Evolutionary conservation across 192 early-diverging fungal genomes (phyloP).

Genomic region (Linnemannia hyalina): DNA sequence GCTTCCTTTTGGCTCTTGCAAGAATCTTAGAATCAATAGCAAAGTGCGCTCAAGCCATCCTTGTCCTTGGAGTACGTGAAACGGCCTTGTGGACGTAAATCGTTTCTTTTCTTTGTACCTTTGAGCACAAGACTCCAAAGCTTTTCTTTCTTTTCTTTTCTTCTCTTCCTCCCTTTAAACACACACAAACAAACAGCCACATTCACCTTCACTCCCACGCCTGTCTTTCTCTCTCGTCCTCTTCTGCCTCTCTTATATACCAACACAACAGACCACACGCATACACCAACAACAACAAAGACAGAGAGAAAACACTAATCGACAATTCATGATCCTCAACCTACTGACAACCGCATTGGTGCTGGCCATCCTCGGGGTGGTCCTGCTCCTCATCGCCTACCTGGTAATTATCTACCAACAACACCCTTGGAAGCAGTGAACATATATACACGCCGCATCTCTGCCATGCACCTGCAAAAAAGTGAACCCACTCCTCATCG

Average conservation of each 20-base stretch:
- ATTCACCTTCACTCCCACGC: too few relatives aligned
- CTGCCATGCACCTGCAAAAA: not conserved
- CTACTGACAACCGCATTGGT: conserved; percentile 42
- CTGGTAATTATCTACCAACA: conserved; percentile 10
- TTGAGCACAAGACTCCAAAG: not conserved
- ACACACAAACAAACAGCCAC: not conserved
- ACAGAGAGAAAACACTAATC: not conserved
- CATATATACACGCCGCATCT: not conserved
- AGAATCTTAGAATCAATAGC: too few relatives aligned
- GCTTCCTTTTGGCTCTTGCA: too few relatives aligned
- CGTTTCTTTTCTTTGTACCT: too few relatives aligned
- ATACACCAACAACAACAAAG: too few relatives aligned
- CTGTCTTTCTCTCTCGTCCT: too few relatives aligned
- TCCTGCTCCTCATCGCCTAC: conserved; percentile 41
- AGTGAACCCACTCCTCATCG: not conserved
- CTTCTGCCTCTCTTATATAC: too few relatives aligned
- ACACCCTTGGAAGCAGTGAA: too few relatives aligned
- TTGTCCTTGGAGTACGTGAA: not conserved
- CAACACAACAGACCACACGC: too few relatives aligned
- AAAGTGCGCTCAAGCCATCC: not conserved
- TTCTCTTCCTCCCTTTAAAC: not conserved
- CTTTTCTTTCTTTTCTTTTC: not conserved
- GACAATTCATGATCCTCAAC: conserved; percentile 29
- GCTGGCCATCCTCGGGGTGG: conserved; percentile 45
- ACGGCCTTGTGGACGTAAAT: too few relatives aligned